Evolutionary conservation across 2,329 filamentous ascomycete genomes (phyloP).

Genomic region (Monosporascus cannonballus): DNA sequence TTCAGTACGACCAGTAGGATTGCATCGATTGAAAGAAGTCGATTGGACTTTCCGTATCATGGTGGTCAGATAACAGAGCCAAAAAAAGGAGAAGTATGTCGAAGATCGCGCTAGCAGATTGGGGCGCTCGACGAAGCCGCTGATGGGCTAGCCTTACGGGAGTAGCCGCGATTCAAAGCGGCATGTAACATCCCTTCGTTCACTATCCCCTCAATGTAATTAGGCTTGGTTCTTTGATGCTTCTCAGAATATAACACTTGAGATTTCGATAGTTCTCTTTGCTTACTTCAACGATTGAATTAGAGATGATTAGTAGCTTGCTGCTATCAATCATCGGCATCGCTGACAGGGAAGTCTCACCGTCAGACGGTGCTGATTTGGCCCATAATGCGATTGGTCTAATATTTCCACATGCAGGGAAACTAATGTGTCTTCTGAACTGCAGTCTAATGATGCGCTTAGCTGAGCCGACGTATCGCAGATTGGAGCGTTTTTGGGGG

Average conservation of each 20-base stretch:
- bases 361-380: neutral
- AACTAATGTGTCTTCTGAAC: no score
- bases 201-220: neutral
- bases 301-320: neutral
- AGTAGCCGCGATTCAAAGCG: neutral
- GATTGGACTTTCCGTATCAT: neutral
- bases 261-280: neutral
- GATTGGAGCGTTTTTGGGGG: no score
- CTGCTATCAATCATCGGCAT: neutral
- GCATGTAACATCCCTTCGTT: neutral
- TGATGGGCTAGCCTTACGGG: neutral
- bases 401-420: no score
- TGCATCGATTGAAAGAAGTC: neutral
- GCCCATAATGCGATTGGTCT: neutral
- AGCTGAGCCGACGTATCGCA: no score
- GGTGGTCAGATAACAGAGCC: neutral
- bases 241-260: neutral
- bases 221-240: neutral
- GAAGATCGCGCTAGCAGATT: neutral
- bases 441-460: no score
- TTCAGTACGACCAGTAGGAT: no score
- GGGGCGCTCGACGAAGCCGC: neutral
- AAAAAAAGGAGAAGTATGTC: neutral
- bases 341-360: neutral
- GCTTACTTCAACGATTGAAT: neutral